Conservation (phyloP, 148 eudicot species). For the Selenicereus undatus region DNA sequence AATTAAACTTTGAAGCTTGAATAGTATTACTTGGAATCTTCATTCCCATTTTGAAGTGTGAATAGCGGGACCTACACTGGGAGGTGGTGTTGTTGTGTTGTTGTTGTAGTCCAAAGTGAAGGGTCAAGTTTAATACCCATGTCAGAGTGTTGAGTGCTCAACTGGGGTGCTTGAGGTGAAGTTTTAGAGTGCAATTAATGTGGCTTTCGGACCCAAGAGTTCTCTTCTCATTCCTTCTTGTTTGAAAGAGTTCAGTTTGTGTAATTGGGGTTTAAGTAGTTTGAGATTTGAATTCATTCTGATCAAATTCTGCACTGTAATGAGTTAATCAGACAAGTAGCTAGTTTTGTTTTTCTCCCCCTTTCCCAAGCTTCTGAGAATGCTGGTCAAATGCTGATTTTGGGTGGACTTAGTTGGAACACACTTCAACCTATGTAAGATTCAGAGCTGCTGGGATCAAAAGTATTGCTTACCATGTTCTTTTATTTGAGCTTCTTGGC, state of each 20-base stretch:
- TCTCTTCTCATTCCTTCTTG: background rate
- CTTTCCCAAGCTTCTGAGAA: background rate
- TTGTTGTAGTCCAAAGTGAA: background rate
- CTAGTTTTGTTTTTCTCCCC: background rate
- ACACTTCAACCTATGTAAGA: background rate
- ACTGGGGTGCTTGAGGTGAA: background rate
- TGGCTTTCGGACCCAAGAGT: background rate
- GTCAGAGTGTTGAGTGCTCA: background rate
- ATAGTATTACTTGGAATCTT: too few species aligned
- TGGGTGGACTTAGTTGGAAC: constrained; percentile 4
- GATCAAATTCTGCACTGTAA: background rate
- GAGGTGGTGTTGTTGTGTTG: too few species aligned
- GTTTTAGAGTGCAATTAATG: background rate
- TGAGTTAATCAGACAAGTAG: too few species aligned
- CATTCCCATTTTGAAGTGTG: background rate
- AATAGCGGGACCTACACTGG: too few species aligned
- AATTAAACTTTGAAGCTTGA: background rate
- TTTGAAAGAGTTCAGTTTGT: background rate
- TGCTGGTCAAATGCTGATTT: background rate
- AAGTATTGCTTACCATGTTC: background rate
- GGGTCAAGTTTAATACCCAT: background rate
- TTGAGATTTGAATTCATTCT: background rate
- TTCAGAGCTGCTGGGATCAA: background rate
- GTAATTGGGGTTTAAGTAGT: background rate
- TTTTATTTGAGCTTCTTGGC: background rate